Percentiles rank a stretch among this genome's conserved stretches.
These are phyloP conservation scores for Exsudoporus frostii DNA, from an alignment of 768 basidiomycete species.

Conservation along the genomic window DNA sequence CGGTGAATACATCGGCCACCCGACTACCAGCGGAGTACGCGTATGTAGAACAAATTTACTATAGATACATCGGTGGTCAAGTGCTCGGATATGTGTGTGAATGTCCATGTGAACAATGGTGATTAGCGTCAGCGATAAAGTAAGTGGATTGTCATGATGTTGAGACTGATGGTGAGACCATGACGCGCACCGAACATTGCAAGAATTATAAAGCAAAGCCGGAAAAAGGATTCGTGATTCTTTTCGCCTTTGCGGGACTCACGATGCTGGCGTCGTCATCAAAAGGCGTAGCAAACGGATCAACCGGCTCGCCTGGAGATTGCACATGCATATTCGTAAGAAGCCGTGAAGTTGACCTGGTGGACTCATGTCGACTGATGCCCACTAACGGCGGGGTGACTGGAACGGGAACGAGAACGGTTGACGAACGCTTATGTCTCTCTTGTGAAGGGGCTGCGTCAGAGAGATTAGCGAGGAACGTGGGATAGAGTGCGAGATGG, in stretches of 20 bases:
- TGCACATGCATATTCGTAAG: conserved; percentile 43
- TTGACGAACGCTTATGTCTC: conserved; percentile 22
- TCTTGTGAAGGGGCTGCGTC: conserved; percentile 8
- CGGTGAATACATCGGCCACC: conserved; percentile 3
- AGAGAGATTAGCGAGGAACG: conserved; percentile 7
- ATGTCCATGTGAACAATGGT: conserved; percentile 9
- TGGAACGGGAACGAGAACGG: conserved; percentile 15
- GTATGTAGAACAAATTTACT: conserved; percentile 12
- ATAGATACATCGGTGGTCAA: conserved; percentile 25
- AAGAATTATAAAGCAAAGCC: conserved; percentile 31
- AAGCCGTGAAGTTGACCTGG: conserved; percentile 42
- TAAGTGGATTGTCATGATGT: conserved; percentile 5
- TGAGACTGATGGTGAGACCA: not conserved
- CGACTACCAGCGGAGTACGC: not conserved
- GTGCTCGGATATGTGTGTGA: conserved; percentile 2
- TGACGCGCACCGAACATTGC: not conserved
- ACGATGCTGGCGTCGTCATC: conserved; percentile 59
- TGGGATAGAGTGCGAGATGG: conserved; percentile 17
- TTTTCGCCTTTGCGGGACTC: conserved; percentile 36
- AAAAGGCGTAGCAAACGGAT: conserved; percentile 77
- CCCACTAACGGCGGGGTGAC: conserved; percentile 12
- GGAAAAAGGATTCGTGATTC: conserved; percentile 53
- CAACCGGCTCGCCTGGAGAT: conserved; percentile 30
- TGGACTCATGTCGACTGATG: conserved; percentile 18
- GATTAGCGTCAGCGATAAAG: conserved; percentile 14